Percentiles rank a stretch among this genome's conserved stretches.
These are phyloP conservation scores for Baudoinia panamericana DNA, from an alignment of 495 filamentous ascomycete species.

Conservation along the genomic window DNA sequence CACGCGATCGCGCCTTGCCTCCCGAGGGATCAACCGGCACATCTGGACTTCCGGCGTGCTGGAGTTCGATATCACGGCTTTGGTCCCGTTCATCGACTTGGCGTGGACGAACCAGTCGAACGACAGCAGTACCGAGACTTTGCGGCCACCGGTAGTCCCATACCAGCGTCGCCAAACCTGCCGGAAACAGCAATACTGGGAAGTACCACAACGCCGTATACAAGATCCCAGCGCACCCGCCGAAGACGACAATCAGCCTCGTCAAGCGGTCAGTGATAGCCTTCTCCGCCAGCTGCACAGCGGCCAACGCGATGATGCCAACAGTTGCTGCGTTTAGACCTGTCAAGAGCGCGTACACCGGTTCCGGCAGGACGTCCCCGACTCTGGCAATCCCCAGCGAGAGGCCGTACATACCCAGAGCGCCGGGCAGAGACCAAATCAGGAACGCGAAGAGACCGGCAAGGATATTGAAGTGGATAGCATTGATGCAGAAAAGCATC, in stretches of 20 bases:
- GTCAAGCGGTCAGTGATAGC: slow-evolving; percentile 63
- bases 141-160: slow-evolving; percentile 49
- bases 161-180: slow-evolving; percentile 39
- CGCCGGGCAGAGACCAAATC: slow-evolving; percentile 66
- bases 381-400: slow-evolving; percentile 55
- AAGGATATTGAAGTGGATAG: slow-evolving; percentile 50
- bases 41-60: no score
- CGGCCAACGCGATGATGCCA: slow-evolving; percentile 66
- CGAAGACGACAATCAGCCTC: slow-evolving; percentile 55
- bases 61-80: no score
- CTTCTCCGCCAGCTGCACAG: slow-evolving; percentile 59
- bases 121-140: no score
- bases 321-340: slow-evolving; percentile 70
- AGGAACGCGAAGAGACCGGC: slow-evolving; percentile 52
- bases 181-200: slow-evolving; percentile 54
- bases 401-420: slow-evolving; percentile 62
- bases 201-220: slow-evolving; percentile 80
- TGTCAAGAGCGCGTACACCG: slow-evolving; percentile 63
- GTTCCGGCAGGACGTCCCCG: slow-evolving; percentile 43
- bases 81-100: no score
- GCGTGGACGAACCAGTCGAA: no score
- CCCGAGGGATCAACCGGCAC: no score
- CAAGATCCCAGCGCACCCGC: slow-evolving; percentile 53
- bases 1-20: no score
- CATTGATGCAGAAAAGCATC: slow-evolving; percentile 62